These are phyloP conservation scores for Vigna radiata DNA, from an alignment of 306 rosid species.

Conservation along the genomic window DNA sequence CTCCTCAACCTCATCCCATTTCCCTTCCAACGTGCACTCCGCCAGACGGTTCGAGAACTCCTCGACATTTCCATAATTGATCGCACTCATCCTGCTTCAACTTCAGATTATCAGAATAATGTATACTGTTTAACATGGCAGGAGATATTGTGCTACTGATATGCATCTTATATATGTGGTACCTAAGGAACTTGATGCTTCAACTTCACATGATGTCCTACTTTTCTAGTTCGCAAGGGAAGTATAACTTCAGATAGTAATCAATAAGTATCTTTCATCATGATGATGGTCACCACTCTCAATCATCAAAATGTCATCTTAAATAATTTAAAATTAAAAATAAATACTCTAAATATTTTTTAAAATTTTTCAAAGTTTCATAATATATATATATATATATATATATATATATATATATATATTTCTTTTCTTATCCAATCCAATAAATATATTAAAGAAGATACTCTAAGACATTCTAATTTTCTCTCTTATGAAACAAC, in stretches of 20 bases:
- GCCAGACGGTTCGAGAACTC: not conserved
- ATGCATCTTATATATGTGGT: not conserved
- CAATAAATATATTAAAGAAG: too few species aligned
- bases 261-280: not conserved
- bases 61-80: too few species aligned
- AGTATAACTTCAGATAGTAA: slow-evolving; percentile 14
- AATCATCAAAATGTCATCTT: too few species aligned
- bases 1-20: slow-evolving; percentile 1
- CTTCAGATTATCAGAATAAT: not conserved
- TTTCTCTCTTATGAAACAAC: too few species aligned
- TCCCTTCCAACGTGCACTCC: slow-evolving; percentile 33
- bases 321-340: too few species aligned
- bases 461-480: too few species aligned
- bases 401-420: too few species aligned
- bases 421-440: too few species aligned
- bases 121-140: not conserved
- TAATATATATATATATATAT: too few species aligned
- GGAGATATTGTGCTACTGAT: too few species aligned
- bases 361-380: too few species aligned
- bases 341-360: too few species aligned
- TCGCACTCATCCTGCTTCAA: not conserved
- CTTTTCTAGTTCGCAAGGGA: slow-evolving; percentile 39
- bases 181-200: not conserved
- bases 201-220: not conserved
- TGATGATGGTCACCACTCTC: not conserved